Conservation (phyloP, 208 protist genomes). For the Leishmania mexicana region DNA sequence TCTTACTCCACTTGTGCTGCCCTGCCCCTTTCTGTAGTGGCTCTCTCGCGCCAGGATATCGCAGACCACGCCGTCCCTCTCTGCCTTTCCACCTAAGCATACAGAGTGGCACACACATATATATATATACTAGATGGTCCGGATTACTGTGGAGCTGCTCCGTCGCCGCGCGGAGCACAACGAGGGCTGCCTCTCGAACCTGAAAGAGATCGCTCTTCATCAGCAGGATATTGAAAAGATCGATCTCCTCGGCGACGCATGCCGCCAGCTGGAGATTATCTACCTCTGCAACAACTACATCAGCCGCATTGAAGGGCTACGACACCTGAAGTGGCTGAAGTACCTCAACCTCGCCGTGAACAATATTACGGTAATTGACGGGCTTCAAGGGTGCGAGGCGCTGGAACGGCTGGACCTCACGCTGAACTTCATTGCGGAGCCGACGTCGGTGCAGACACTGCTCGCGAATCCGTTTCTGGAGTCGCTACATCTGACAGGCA, state of each 20-base stretch:
- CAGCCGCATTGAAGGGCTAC: slow-evolving; percentile 92
- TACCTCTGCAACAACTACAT: slow-evolving; percentile 98
- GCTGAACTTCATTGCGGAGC: slow-evolving; percentile 95
- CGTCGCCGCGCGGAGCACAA: slow-evolving; percentile 97
- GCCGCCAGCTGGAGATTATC: slow-evolving; percentile 94
- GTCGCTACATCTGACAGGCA: slow-evolving; percentile 95
- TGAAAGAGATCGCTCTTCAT: slow-evolving; percentile 97
- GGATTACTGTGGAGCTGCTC: slow-evolving; percentile 94
- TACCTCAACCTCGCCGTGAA: slow-evolving; percentile 98
- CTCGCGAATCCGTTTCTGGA: slow-evolving; percentile 83
- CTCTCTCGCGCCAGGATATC: not conserved
- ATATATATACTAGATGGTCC: slow-evolving; percentile 35
- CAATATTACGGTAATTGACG: slow-evolving; percentile 94
- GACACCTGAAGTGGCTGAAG: slow-evolving; percentile 95
- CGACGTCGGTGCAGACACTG: slow-evolving; percentile 80
- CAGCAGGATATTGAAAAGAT: slow-evolving; percentile 96
- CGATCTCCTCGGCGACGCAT: slow-evolving; percentile 83
- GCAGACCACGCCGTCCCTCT: not conserved
- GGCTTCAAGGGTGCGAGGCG: slow-evolving; percentile 93
- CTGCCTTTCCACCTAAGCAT: not conserved
- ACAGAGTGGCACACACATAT: not conserved
- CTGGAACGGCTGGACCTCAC: slow-evolving; percentile 97
- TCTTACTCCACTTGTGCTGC: not conserved
- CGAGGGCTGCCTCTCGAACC: slow-evolving; percentile 92
- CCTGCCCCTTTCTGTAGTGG: not conserved